These are phyloP conservation scores for Neurospora sp. DNA, from an alignment of 495 filamentous ascomycete species.

Conservation along the genomic window DNA sequence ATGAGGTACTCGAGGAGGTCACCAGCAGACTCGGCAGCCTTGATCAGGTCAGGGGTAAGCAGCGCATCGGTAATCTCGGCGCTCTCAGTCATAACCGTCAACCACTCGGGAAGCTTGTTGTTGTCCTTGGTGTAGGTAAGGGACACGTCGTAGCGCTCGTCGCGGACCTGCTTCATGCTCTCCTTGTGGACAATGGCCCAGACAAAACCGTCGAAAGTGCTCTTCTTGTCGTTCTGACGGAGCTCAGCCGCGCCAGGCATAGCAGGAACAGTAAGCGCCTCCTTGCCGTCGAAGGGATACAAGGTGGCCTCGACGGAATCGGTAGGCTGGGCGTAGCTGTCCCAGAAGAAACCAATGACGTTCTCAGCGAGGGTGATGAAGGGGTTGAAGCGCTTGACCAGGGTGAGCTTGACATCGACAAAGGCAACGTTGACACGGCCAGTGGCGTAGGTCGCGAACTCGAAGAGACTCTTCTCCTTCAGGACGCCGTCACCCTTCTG, in stretches of 20 bases:
- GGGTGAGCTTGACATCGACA: conserved; percentile 68
- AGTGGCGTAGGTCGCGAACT: conserved; percentile 84
- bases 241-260: conserved; percentile 46
- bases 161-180: conserved; percentile 76
- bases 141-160: conserved; percentile 89
- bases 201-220: conserved; percentile 80
- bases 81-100: conserved; percentile 91
- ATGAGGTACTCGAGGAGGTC: conserved; percentile 81
- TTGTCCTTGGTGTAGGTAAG: conserved; percentile 89
- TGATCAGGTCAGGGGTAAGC: conserved; percentile 72
- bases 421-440: conserved; percentile 91
- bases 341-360: conserved; percentile 62
- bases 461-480: conserved; percentile 73
- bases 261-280: conserved; percentile 57
- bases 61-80: conserved; percentile 87
- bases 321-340: conserved; percentile 52
- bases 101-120: conserved; percentile 80
- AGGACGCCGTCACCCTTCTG: conserved; percentile 48
- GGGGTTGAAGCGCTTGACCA: conserved; percentile 88
- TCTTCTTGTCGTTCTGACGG: conserved; percentile 52
- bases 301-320: conserved; percentile 65
- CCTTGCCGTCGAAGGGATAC: conserved; percentile 87
- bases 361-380: conserved; percentile 58
- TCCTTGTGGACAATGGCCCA: conserved; percentile 95
- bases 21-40: conserved; percentile 70